Percentiles rank a stretch among this genome's conserved stretches.
Conservation (phyloP, 164 flowering plant genomes). For the Kingdonia uniflora region DNA sequence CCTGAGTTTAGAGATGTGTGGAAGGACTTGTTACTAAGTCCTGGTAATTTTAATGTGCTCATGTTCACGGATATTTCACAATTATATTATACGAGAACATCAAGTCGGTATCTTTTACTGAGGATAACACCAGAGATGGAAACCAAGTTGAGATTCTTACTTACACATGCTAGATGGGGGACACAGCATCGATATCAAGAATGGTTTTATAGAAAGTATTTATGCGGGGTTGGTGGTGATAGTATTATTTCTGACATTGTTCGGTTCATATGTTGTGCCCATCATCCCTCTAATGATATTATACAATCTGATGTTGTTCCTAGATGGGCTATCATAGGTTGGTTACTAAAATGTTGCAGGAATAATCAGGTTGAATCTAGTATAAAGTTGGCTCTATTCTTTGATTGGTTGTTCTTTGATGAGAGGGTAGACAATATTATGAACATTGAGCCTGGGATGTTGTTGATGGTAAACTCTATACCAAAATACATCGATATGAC, state of each 20-base stretch:
- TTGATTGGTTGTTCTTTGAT: conserved; percentile 93
- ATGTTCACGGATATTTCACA: conserved; percentile 60
- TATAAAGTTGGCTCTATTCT: conserved; percentile 76
- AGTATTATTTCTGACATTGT: conserved; percentile 55
- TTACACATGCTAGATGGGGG: conserved; percentile 70
- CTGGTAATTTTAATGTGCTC: conserved; percentile 27
- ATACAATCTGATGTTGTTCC: conserved; percentile 66
- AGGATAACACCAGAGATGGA: conserved; percentile 84
- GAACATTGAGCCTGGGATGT: conserved; percentile 84
- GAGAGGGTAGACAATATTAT: conserved; percentile 59
- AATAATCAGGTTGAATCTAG: conserved; percentile 49
- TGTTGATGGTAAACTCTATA: conserved; percentile 69
- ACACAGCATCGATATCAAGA: conserved; percentile 56
- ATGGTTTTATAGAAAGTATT: conserved; percentile 77
- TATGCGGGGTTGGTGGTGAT: conserved; percentile 44
- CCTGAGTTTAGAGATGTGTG: conserved; percentile 61
- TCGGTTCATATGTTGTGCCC: conserved; percentile 82
- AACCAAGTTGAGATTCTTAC: conserved; percentile 63
- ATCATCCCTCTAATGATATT: conserved; percentile 75
- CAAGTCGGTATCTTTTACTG: conserved; percentile 55
- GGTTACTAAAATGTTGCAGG: conserved; percentile 60
- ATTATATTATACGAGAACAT: conserved; percentile 44
- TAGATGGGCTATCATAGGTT: conserved; percentile 94
- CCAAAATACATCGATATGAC: conserved; percentile 63
- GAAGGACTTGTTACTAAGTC: conserved; percentile 55